Evolutionary conservation across 2,329 filamentous ascomycete genomes (phyloP).

Genomic region (Phialophora tarda): DNA sequence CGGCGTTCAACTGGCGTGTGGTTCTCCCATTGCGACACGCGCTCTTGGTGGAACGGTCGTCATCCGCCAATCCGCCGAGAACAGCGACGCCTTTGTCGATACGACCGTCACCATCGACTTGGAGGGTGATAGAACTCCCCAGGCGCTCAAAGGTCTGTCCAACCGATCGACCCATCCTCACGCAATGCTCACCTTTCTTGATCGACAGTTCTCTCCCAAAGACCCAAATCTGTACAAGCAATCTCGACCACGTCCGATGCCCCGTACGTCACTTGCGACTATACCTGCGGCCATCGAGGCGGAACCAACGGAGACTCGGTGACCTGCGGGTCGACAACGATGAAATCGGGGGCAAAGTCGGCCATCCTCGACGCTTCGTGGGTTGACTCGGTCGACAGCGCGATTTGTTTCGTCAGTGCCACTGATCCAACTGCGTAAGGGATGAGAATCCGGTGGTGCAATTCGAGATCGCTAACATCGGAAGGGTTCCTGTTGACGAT

Average conservation of each 20-base stretch:
- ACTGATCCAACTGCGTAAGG: constrained; percentile 20
- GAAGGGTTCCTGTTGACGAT: constrained; percentile 1
- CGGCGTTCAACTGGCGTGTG: not conserved
- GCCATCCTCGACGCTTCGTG: constrained; percentile 15
- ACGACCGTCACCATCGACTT: constrained; percentile 4
- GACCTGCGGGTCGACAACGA: constrained; percentile 12
- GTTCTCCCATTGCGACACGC: not conserved
- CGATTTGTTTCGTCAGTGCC: constrained; percentile 10
- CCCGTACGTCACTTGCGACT: constrained; percentile 7
- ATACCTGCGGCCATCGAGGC: constrained; percentile 10
- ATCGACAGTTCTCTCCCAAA: not conserved
- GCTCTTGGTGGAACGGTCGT: constrained; percentile 7
- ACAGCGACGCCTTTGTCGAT: constrained; percentile 4
- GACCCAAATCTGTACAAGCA: constrained; percentile 5
- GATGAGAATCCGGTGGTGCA: not conserved
- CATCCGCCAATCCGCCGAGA: constrained; percentile 1
- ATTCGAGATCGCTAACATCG: not conserved
- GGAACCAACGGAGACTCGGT: not conserved
- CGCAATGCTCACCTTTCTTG: not conserved
- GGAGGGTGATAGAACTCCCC: not conserved
- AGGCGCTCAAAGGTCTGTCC: constrained; percentile 11
- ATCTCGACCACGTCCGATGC: constrained; percentile 15
- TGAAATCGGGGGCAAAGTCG: constrained; percentile 7
- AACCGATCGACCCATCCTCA: no score
- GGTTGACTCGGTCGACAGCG: constrained; percentile 8